These are phyloP conservation scores for Colletotrichum musicola DNA, from an alignment of 2,329 filamentous ascomycete genomes.

Conservation along the genomic window DNA sequence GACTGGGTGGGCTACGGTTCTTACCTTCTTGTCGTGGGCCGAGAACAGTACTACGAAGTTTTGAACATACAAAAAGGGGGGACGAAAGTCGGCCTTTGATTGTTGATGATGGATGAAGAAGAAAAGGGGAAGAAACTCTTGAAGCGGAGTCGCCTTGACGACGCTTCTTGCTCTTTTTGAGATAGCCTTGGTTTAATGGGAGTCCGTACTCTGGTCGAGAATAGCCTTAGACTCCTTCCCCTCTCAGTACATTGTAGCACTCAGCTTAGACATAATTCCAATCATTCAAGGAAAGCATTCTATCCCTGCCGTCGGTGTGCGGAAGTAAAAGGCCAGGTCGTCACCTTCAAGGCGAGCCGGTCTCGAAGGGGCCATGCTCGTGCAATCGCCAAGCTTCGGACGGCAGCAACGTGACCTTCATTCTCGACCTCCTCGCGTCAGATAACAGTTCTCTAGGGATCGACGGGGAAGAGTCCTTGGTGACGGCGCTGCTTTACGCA, in stretches of 20 bases:
- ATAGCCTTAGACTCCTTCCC: constrained; percentile 5
- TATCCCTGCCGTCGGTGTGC: background rate
- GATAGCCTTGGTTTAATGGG: constrained; percentile 27
- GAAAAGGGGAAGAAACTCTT: no score
- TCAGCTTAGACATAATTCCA: constrained; percentile 25
- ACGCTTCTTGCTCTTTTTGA: background rate
- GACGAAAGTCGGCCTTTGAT: no score
- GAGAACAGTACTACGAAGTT: background rate
- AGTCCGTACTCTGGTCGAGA: constrained; percentile 17
- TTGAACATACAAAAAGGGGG: background rate
- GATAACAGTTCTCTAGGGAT: no score
- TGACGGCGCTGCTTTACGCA: background rate
- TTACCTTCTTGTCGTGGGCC: no score
- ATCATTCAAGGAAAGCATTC: background rate
- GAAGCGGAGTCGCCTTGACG: no score
- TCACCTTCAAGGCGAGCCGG: no score
- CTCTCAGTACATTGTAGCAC: constrained; percentile 4
- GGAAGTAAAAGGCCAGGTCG: background rate
- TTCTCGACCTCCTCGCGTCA: no score
- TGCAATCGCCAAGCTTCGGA: background rate
- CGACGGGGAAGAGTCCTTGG: no score
- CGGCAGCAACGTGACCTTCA: background rate
- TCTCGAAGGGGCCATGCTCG: background rate
- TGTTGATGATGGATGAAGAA: no score
- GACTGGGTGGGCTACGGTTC: no score